phyloP scores from a whole-genome alignment of 148 eudicot species.

The Hydrangea macrophylla region DNA sequence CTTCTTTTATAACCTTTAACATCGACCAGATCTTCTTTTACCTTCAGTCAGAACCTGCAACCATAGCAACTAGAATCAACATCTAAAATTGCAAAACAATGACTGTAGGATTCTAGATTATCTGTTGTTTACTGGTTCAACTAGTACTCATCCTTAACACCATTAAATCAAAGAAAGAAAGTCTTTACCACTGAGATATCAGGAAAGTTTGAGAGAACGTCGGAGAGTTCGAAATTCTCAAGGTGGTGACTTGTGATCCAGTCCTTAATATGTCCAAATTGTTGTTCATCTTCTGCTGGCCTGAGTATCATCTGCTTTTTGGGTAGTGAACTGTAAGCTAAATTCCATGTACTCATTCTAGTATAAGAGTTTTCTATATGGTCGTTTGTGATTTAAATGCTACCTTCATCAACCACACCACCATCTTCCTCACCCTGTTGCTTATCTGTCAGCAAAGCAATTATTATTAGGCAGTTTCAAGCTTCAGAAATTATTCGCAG shows the following conservation, averaged over 20 bases:
- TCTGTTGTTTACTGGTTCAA: not conserved
- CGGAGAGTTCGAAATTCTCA: slow-evolving; percentile 57
- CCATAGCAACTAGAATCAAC: not conserved
- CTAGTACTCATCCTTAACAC: not conserved
- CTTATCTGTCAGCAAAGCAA: slow-evolving; percentile 33
- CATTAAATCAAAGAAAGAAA: not conserved
- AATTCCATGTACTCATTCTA: not conserved
- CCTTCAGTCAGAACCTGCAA: slow-evolving; percentile 90
- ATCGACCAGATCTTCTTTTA: slow-evolving; percentile 24
- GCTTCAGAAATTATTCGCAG: not conserved
- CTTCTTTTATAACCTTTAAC: slow-evolving; percentile 9
- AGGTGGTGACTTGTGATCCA: slow-evolving; percentile 69
- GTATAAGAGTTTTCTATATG: slow-evolving; percentile 1
- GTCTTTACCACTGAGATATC: slow-evolving; percentile 71
- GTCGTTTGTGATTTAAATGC: not conserved
- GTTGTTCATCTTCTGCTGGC: slow-evolving; percentile 84
- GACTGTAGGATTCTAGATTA: not conserved
- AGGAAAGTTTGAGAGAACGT: slow-evolving; percentile 74
- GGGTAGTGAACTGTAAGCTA: not conserved
- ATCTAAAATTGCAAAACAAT: not conserved
- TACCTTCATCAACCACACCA: slow-evolving; percentile 48
- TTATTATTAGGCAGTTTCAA: not conserved
- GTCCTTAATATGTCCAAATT: slow-evolving; percentile 65
- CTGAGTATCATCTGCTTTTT: slow-evolving; percentile 72
- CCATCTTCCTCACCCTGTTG: slow-evolving; percentile 35